Conservation (phyloP, 345 rosid genomes). For the Streptanthus diversifolius region DNA sequence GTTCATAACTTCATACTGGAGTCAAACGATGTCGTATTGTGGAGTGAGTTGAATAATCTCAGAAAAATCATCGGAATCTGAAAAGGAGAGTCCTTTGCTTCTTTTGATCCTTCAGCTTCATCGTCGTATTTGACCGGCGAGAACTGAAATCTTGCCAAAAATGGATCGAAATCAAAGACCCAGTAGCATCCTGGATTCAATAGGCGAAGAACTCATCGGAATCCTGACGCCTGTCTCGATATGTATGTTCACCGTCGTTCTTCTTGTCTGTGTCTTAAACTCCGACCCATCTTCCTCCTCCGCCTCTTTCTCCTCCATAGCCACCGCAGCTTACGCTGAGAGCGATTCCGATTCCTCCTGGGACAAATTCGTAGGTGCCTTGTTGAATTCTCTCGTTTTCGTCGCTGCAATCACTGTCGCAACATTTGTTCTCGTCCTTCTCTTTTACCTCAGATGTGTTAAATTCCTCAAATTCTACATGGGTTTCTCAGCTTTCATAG, state of each 20-base stretch:
- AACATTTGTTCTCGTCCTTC: constrained; percentile 77
- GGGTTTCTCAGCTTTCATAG: constrained; percentile 86
- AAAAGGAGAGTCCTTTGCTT: neutral
- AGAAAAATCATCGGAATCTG: neutral
- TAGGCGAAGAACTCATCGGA: constrained; percentile 85
- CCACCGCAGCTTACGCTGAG: constrained; percentile 77
- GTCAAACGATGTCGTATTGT: neutral
- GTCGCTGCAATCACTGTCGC: constrained; percentile 68
- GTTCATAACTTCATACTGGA: neutral
- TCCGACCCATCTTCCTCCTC: constrained; percentile 55
- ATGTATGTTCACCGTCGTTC: constrained; percentile 81
- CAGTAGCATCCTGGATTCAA: constrained; percentile 46
- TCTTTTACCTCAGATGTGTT: constrained; percentile 80
- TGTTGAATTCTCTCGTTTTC: constrained; percentile 74
- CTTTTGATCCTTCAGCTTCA: constrained; percentile 1
- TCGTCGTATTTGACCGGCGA: constrained; percentile 18
- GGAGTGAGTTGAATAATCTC: neutral
- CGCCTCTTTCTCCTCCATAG: constrained; percentile 48
- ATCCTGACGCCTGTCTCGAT: constrained; percentile 83
- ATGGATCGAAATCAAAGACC: constrained; percentile 71
- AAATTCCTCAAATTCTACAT: constrained; percentile 65
- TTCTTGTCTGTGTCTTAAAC: constrained; percentile 65
- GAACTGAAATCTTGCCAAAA: constrained; percentile 15
- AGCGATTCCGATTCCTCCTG: constrained; percentile 67
- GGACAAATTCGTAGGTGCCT: constrained; percentile 82